These are phyloP conservation scores for Tripterygium wilfordii DNA, from an alignment of 177 flowering plant genomes.

Conservation along the genomic window DNA sequence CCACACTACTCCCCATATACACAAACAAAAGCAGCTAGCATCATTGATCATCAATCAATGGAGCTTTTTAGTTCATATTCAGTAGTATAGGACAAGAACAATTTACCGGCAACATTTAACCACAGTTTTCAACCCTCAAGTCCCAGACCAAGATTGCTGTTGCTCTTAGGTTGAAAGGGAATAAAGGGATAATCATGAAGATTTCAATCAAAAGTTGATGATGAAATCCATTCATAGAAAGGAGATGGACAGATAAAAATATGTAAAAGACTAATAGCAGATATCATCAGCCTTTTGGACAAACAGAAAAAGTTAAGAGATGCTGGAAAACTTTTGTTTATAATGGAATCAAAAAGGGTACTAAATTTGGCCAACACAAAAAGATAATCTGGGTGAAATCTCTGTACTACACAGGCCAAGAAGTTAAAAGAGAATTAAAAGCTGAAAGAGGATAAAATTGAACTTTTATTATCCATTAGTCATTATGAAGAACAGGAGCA, in stretches of 20 bases:
- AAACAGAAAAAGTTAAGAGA: conserved; percentile 12
- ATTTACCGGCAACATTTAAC: conserved; percentile 17
- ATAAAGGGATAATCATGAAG: conserved; percentile 2
- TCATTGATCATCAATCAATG: background rate
- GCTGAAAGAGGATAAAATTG: background rate
- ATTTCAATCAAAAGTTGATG: conserved; percentile 14
- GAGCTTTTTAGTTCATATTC: too few relatives aligned
- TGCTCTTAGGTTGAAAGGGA: conserved; percentile 13
- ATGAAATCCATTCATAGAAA: conserved; percentile 15
- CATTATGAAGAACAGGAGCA: conserved; percentile 7
- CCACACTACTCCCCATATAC: conserved; percentile 12
- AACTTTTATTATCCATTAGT: background rate
- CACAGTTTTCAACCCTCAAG: conserved; percentile 3
- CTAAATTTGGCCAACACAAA: too few relatives aligned
- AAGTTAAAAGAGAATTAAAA: too few relatives aligned
- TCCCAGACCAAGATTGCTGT: conserved; percentile 9
- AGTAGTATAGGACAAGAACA: too few relatives aligned
- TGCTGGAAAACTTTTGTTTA: conserved; percentile 4
- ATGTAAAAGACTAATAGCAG: background rate
- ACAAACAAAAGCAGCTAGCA: conserved; percentile 5
- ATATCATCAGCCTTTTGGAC: conserved; percentile 24
- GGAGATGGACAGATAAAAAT: conserved; percentile 4
- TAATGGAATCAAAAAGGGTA: background rate
- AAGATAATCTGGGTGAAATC: too few relatives aligned
- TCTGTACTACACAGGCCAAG: too few relatives aligned